Conservation (phyloP, 345 rosid species). For the Capsella bursapastoris region DNA sequence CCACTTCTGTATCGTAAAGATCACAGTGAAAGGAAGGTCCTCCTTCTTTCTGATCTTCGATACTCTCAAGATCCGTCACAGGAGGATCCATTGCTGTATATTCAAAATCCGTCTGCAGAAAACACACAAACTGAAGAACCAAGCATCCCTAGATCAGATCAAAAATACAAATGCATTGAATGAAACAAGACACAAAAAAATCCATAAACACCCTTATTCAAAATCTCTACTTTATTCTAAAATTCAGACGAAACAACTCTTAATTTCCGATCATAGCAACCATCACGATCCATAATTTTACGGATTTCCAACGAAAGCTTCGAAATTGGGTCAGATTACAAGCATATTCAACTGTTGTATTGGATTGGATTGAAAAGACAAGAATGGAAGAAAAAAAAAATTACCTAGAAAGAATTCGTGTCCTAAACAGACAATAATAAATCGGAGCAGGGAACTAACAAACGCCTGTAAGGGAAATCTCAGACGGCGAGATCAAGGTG, state of each 20-base stretch:
- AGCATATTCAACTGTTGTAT: slow-evolving; percentile 31
- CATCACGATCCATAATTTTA: slow-evolving; percentile 12
- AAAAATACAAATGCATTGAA: neutral
- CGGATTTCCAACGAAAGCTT: neutral
- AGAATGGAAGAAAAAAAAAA: neutral
- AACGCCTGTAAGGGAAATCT: slow-evolving; percentile 24
- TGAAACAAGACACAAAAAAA: neutral
- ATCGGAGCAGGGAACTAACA: slow-evolving; percentile 13
- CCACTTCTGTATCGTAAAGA: slow-evolving; percentile 67
- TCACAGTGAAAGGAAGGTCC: slow-evolving; percentile 63
- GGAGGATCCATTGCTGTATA: slow-evolving; percentile 53
- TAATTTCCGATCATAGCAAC: slow-evolving; percentile 13
- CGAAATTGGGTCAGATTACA: slow-evolving; percentile 4
- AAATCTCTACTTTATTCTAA: slow-evolving; percentile 2
- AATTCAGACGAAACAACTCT: too few species aligned
- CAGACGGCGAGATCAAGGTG: slow-evolving; percentile 26
- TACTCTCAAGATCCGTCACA: slow-evolving; percentile 52
- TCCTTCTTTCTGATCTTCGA: slow-evolving; percentile 60
- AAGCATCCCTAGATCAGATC: slow-evolving; percentile 8
- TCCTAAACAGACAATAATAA: slow-evolving; percentile 21
- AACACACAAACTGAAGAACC: neutral
- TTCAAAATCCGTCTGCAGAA: slow-evolving; percentile 6
- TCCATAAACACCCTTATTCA: slow-evolving; percentile 8
- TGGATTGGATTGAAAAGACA: slow-evolving; percentile 23
- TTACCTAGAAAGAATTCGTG: slow-evolving; percentile 28